Percentiles rank a stretch among this genome's conserved stretches.
These are phyloP conservation scores for Microthyrium microscopicum DNA, from an alignment of 2,329 filamentous ascomycete genomes.

Conservation along the genomic window DNA sequence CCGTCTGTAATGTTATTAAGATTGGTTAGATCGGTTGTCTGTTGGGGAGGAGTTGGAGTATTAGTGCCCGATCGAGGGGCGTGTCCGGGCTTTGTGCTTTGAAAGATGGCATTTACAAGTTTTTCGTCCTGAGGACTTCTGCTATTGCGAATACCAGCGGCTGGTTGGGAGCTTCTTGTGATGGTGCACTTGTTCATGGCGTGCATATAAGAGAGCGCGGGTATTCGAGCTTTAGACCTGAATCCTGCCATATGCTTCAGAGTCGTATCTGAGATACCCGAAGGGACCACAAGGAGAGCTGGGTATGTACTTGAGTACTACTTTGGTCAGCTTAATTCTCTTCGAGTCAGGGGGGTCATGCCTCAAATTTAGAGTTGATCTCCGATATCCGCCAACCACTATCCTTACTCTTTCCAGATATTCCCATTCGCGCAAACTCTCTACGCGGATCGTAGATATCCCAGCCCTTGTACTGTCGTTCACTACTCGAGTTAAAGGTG, in stretches of 20 bases:
- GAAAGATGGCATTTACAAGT: conserved; percentile 82
- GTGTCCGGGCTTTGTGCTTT: conserved; percentile 34
- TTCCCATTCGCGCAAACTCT: conserved; percentile 77
- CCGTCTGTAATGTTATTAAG: conserved; percentile 12
- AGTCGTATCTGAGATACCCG: conserved; percentile 87
- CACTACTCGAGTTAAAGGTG: no score
- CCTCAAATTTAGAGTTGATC: conserved; percentile 74
- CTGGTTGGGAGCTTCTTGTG: conserved; percentile 81
- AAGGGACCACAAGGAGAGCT: conserved; percentile 65
- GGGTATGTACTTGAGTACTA: conserved; percentile 87
- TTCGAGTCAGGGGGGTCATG: conserved; percentile 15
- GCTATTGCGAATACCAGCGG: conserved; percentile 72
- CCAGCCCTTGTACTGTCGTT: conserved; percentile 84
- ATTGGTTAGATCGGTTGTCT: conserved; percentile 11
- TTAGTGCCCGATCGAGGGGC: conserved; percentile 10
- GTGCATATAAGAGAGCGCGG: conserved; percentile 84
- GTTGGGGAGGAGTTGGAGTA: conserved; percentile 10
- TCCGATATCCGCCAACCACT: conserved; percentile 77
- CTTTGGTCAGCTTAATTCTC: conserved; percentile 1
- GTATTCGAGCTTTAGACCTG: conserved; percentile 76
- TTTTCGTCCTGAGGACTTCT: conserved; percentile 93
- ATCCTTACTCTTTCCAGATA: conserved; percentile 62
- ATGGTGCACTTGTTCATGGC: conserved; percentile 94
- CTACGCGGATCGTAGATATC: conserved; percentile 66
- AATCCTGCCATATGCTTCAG: conserved; percentile 85